phyloP scores from a whole-genome alignment of 2,329 filamentous ascomycete species.

The Diaporthe longicolla region DNA sequence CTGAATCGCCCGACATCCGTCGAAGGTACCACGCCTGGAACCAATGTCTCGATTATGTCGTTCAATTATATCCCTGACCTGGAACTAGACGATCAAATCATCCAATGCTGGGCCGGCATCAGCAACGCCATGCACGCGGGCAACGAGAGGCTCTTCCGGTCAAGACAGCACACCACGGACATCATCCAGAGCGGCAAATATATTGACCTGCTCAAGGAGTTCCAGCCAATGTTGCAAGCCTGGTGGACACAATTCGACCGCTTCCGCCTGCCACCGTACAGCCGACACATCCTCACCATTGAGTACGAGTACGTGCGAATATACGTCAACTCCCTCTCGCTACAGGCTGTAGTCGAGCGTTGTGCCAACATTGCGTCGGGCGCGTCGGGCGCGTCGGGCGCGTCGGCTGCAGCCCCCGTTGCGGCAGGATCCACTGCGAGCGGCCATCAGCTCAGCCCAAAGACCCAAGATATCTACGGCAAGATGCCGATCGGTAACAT shows the following conservation, averaged over 20 bases:
- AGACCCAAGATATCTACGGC: constrained; percentile 75
- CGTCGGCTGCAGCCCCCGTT: constrained; percentile 51
- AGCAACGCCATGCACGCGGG: constrained; percentile 92
- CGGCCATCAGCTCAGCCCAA: constrained; percentile 67
- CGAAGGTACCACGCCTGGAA: constrained; percentile 73
- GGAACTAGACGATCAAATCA: constrained; percentile 77
- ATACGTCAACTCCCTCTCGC: constrained; percentile 92
- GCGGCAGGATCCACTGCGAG: constrained; percentile 50
- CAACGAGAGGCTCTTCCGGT: constrained; percentile 90
- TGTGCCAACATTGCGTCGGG: constrained; percentile 82
- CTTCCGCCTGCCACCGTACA: constrained; percentile 77
- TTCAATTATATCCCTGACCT: constrained; percentile 78
- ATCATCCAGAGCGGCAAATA: constrained; percentile 91
- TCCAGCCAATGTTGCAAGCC: constrained; percentile 81
- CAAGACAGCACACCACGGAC: constrained; percentile 87
- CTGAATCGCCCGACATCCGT: constrained; percentile 63
- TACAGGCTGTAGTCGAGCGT: constrained; percentile 95
- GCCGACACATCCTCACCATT: constrained; percentile 85
- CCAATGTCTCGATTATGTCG: constrained; percentile 68
- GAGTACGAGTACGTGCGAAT: constrained; percentile 97
- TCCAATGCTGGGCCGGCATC: constrained; percentile 94
- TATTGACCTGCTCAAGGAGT: constrained; percentile 82
- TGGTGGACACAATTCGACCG: constrained; percentile 89
- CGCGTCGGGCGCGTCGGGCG: constrained; percentile 50
- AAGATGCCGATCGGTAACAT: constrained; percentile 75